Conservation (phyloP, 768 basidiomycete species). For the Coprinellus aureogranulatus region DNA sequence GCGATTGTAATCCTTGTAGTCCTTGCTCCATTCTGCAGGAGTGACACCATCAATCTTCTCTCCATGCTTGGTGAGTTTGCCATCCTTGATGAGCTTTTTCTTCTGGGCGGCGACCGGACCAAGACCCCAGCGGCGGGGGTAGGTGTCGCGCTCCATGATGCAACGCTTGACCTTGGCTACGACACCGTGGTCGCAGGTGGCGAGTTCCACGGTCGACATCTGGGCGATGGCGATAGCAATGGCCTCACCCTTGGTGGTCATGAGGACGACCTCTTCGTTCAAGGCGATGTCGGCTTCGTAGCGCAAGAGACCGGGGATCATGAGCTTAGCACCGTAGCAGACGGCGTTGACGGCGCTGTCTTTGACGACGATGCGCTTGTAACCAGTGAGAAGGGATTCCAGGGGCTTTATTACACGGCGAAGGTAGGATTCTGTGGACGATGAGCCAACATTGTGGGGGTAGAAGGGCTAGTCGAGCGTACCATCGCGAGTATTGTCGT, state of each 20-base stretch:
- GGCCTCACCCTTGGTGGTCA: constrained; percentile 99
- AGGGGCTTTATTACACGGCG: constrained; percentile 92
- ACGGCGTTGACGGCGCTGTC: constrained; percentile 99
- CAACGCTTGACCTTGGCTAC: constrained; percentile 99
- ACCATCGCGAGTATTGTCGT: constrained; percentile 98
- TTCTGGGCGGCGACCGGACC: constrained; percentile 97
- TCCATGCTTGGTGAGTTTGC: constrained; percentile 93
- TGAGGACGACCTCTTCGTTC: constrained; percentile 94
- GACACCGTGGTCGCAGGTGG: constrained; percentile 97
- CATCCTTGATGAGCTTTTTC: constrained; percentile 98
- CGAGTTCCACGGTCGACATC: constrained; percentile 98
- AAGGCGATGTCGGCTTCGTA: constrained; percentile 94
- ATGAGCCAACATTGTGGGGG: neutral
- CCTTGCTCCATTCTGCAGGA: constrained; percentile 85
- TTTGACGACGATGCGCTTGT: constrained; percentile 98
- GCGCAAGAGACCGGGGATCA: constrained; percentile 97
- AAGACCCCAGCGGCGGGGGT: constrained; percentile 96
- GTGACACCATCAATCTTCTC: constrained; percentile 85
- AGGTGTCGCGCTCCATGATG: constrained; percentile 99
- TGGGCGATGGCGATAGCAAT: constrained; percentile 93
- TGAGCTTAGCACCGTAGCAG: constrained; percentile 98
- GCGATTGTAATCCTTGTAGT: constrained; percentile 91
- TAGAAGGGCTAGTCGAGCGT: constrained; percentile 17
- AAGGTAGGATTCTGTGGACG: constrained; percentile 81
- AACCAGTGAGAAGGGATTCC: constrained; percentile 90